Conservation (phyloP, 192 early-diverging fungal species). For the Gaertneriomyces semiglobifer region DNA sequence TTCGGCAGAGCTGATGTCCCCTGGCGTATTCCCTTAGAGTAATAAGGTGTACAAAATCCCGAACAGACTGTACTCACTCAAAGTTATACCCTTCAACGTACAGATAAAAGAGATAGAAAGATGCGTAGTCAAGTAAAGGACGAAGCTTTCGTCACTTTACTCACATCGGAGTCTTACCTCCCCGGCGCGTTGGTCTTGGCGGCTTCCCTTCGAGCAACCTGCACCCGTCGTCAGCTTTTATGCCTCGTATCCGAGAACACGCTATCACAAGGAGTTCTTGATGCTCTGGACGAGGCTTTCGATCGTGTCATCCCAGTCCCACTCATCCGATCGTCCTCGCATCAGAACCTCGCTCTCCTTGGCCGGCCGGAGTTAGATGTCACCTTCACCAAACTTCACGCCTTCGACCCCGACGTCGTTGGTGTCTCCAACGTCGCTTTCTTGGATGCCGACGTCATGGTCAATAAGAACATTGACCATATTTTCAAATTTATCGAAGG, state of each 20-base stretch:
- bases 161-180: slow-evolving; percentile 82
- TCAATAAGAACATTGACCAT: slow-evolving; percentile 75
- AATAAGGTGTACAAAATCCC: too few relatives aligned
- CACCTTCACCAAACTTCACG: slow-evolving; percentile 88
- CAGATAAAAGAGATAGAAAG: too few relatives aligned
- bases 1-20: too few relatives aligned
- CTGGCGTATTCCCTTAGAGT: too few relatives aligned
- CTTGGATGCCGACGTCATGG: slow-evolving; percentile 88
- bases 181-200: slow-evolving; percentile 78
- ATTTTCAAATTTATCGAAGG: slow-evolving; percentile 62
- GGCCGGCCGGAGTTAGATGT: slow-evolving; percentile 88
- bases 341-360: slow-evolving; percentile 63
- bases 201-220: slow-evolving; percentile 65
- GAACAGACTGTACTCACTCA: too few relatives aligned
- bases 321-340: slow-evolving; percentile 57
- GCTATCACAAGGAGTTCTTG: slow-evolving; percentile 50
- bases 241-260: slow-evolving; percentile 63
- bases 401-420: slow-evolving; percentile 66
- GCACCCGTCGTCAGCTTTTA: slow-evolving; percentile 62
- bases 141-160: slow-evolving; percentile 76
- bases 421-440: slow-evolving; percentile 69
- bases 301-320: slow-evolving; percentile 72
- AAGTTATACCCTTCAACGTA: too few relatives aligned
- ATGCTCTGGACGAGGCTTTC: slow-evolving; percentile 57
- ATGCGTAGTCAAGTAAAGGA: too few relatives aligned